phyloP scores from a whole-genome alignment of 352 stramenopile genomes.

The Phytopythium vexans region DNA sequence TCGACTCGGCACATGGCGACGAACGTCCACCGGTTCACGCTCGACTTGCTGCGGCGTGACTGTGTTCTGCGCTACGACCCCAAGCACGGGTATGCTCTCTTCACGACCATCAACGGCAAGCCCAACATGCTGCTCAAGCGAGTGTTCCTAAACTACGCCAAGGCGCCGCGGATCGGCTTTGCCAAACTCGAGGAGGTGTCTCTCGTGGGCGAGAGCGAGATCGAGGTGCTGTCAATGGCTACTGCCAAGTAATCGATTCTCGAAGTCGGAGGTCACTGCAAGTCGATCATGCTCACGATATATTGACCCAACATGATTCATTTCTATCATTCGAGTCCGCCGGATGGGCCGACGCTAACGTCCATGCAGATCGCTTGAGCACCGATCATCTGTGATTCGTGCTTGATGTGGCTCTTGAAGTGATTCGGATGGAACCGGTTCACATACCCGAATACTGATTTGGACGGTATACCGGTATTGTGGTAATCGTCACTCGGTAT shows the following conservation, averaged over 20 bases:
- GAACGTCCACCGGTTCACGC: constrained; percentile 43
- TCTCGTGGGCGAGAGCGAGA: constrained; percentile 32
- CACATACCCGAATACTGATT: too few relatives aligned
- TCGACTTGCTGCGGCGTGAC: constrained; percentile 44
- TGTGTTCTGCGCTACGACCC: constrained; percentile 46
- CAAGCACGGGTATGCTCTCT: constrained; percentile 32
- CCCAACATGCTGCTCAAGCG: constrained; percentile 52
- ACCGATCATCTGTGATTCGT: too few relatives aligned
- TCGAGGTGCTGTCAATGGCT: constrained; percentile 18
- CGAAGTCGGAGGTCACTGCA: not conserved
- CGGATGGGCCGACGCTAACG: too few relatives aligned
- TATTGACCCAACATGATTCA: too few relatives aligned
- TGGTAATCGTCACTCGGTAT: too few relatives aligned
- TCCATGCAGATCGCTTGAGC: too few relatives aligned
- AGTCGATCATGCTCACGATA: too few relatives aligned
- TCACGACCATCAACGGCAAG: constrained; percentile 56
- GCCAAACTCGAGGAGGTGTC: constrained; percentile 31
- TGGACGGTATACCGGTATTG: too few relatives aligned
- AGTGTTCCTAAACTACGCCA: constrained; percentile 42
- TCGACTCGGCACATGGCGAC: constrained; percentile 29
- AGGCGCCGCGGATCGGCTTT: constrained; percentile 30
- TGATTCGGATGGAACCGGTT: too few relatives aligned
- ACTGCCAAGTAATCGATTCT: not conserved
- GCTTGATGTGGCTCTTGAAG: too few relatives aligned
- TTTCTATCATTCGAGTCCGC: too few relatives aligned